Conservation (phyloP, 495 filamentous ascomycete species). For the Tuber borchii region DNA sequence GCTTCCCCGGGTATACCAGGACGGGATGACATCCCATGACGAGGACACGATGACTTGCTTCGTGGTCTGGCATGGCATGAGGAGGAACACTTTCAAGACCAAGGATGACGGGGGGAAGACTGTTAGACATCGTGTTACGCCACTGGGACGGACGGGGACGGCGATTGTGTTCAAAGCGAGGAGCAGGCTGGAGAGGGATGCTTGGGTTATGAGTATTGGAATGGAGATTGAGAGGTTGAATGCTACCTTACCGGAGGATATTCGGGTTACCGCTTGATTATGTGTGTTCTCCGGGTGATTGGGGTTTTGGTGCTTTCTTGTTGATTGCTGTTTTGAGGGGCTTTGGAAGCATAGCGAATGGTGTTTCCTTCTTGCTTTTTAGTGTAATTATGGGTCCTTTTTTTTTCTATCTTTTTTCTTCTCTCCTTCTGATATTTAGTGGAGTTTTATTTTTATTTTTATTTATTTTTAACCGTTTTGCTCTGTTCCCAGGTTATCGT, state of each 20-base stretch:
- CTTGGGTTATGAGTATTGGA: slow-evolving; percentile 66
- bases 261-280: slow-evolving; percentile 49
- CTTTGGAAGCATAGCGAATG: slow-evolving; percentile 29
- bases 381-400: background rate
- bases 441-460: no score
- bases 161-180: slow-evolving; percentile 66
- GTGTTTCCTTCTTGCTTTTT: slow-evolving; percentile 37
- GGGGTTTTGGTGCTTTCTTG: slow-evolving; percentile 6
- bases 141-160: slow-evolving; percentile 57
- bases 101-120: slow-evolving; percentile 46
- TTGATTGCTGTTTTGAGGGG: slow-evolving; percentile 7
- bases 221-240: slow-evolving; percentile 68
- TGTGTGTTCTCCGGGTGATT: slow-evolving; percentile 32
- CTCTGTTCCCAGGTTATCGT: background rate
- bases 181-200: slow-evolving; percentile 65
- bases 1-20: slow-evolving; percentile 59
- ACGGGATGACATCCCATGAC: slow-evolving; percentile 61
- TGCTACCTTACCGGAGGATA: slow-evolving; percentile 52
- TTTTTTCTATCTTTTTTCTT: background rate
- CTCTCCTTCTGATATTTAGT: background rate
- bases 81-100: slow-evolving; percentile 55
- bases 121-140: slow-evolving; percentile 49
- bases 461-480: background rate
- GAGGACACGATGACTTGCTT: slow-evolving; percentile 68
- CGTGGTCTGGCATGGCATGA: slow-evolving; percentile 63